Base-by-base conservation (phyloP, 768 basidiomycete species). In the Rickenella mellea region DNA sequence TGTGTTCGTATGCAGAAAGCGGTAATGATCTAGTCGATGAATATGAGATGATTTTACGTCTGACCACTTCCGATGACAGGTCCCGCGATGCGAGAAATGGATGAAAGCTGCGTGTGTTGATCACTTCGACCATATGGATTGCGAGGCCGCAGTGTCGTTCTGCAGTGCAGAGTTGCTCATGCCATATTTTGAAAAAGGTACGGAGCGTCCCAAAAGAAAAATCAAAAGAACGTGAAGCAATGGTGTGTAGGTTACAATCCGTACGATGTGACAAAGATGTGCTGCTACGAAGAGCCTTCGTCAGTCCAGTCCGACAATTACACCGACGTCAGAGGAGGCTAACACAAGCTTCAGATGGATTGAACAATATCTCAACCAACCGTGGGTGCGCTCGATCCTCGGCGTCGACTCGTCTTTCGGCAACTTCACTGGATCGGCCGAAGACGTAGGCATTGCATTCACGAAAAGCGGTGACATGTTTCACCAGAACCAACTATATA, bases 261-360 rank as follows among this genome's bases (percentile, higher is more conserved):
- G 1, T 87, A 89, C 53, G 83, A 89, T 51, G 72, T 89, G 39
- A 79, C 71, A 52, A 70, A 71, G 51, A 58, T 64, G 25, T 85
- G 82, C 24, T 72, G 69, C 55, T 69, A 68, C 43, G 44, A 52
- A 2, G 69, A 70, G 51, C 77, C 66, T 6, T 59, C 53, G 70
- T 71, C 45, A 39, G 56, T 29, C 24, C 5, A 15, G 20, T 33
- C 47, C 20, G 43, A 40, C 10, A 8, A 9, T 41, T 21, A 10
- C n/a, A 25, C 12, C 37, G 39, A 39, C 17, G 10, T 27, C 32
- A 19, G 5, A 21, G 2, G 40, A 7, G 12, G 12, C 24, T 24
- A 24, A 22, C 24, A 12, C 28, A 37, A 22, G 25, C 7, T 19
- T 5, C 49, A 83, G 82, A 40, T 53, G 67, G 35, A 74, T 80